Conservation (phyloP, 2,329 filamentous ascomycete genomes). For the Ophiocordyceps camponoti-saundersi region DNA sequence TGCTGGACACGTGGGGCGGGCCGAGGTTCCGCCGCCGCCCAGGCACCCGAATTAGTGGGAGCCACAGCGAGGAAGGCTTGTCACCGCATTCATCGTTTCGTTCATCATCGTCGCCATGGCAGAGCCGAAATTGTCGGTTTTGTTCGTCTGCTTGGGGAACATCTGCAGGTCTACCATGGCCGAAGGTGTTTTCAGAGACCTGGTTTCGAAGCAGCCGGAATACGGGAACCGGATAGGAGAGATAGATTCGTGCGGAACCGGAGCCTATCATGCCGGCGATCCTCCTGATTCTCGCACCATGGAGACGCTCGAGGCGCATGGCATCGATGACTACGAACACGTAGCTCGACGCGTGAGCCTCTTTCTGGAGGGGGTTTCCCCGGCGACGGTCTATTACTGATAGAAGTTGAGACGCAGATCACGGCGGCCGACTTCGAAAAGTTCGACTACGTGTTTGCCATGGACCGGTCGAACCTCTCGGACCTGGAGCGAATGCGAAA, state of each 20-base stretch:
- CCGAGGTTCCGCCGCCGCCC: background rate
- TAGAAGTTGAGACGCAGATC: slow-evolving; percentile 19
- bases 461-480: slow-evolving; percentile 71
- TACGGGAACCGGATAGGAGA: slow-evolving; percentile 42
- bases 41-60: background rate
- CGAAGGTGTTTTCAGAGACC: slow-evolving; percentile 73
- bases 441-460: slow-evolving; percentile 90
- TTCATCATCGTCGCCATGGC: slow-evolving; percentile 12
- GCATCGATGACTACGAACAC: slow-evolving; percentile 64
- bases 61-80: background rate
- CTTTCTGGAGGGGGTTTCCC: background rate
- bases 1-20: background rate
- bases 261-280: slow-evolving; percentile 66
- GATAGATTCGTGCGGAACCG: slow-evolving; percentile 82
- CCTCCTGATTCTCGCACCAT: slow-evolving; percentile 72
- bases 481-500: slow-evolving; percentile 47
- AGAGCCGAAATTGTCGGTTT: slow-evolving; percentile 42
- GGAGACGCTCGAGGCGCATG: slow-evolving; percentile 55
- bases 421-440: slow-evolving; percentile 54
- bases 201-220: slow-evolving; percentile 39
- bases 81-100: background rate
- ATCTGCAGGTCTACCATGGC: slow-evolving; percentile 93
- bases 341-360: slow-evolving; percentile 54
- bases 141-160: slow-evolving; percentile 95
- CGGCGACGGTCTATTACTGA: background rate